A percentile compares a stretch with the other conserved stretches of the same genome.
Evolutionary conservation across 2,329 filamentous ascomycete genomes (phyloP).

Genomic region (Xylariaceae sp.): DNA sequence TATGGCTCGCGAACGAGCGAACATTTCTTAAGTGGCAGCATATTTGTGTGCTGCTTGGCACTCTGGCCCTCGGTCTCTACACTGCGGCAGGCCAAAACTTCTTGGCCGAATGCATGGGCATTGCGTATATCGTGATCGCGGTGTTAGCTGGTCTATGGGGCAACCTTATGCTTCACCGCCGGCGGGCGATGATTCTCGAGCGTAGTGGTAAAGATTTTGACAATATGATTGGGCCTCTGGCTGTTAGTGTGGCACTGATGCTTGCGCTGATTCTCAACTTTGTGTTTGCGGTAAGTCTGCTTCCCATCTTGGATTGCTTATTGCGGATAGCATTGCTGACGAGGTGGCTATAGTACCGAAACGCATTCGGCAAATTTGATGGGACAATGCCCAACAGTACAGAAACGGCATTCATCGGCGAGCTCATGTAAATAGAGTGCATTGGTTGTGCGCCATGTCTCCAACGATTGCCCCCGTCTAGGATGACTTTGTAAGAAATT

Average conservation of each 20-base stretch:
- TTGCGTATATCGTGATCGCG: constrained; percentile 82
- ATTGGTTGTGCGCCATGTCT: constrained; percentile 10
- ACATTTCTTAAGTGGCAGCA: constrained; percentile 99
- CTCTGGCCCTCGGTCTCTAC: constrained; percentile 82
- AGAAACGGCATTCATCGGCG: constrained; percentile 30
- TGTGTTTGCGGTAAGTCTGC: constrained; percentile 72
- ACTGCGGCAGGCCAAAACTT: constrained; percentile 82
- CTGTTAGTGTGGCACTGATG: constrained; percentile 81
- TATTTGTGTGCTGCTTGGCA: constrained; percentile 85
- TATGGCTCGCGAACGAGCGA: constrained; percentile 97
- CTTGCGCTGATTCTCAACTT: constrained; percentile 86
- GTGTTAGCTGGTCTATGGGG: constrained; percentile 87
- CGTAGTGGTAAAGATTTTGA: constrained; percentile 94
- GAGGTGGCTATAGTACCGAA: constrained; percentile 41
- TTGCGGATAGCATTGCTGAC: constrained; percentile 34
- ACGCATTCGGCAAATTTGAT: constrained; percentile 36
- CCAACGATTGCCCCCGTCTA: not conserved
- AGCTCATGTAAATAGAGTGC: constrained; percentile 31
- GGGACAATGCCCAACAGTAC: constrained; percentile 30
- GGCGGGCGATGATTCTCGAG: constrained; percentile 79
- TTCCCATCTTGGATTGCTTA: not conserved
- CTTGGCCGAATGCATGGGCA: constrained; percentile 79
- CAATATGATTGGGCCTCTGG: constrained; percentile 80
- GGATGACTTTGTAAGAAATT: not conserved
- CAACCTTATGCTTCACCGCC: constrained; percentile 78